Evolutionary conservation across 345 rosid species (phyloP), one percentile per base, ranked within the genome.

Genomic region (Aurinia saxatilis): DNA sequence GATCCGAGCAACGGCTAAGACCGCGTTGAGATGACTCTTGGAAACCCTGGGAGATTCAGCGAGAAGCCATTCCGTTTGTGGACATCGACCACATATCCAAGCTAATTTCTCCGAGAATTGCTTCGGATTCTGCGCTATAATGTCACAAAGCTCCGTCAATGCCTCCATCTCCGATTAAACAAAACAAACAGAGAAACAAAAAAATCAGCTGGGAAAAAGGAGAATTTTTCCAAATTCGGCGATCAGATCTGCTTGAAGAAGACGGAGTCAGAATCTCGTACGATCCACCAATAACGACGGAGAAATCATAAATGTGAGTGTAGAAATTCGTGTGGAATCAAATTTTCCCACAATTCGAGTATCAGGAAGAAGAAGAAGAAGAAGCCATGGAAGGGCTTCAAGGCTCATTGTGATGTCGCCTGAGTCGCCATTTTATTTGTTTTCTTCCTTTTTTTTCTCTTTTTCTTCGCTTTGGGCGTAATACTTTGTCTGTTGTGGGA

Each of bases 81-180:
- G 96, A 58, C 97, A 90, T 4, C 95, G 84, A 52, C 80, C 84
- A 79, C 97, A 95, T 64, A 95, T 79, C 97, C 97, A 90, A 40
- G 82, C 76, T 39, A 95, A 65, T 41, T 90, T 90, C 16, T 95
- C 93, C 10, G 84, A 71, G 77, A 90, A 95, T 54, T 84, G 96
- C 56, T 68, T 72, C 58, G 97, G 97, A 30, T 83, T 83, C 18
- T 75, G 76, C 11, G 96, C 82, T 36, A 84, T 76, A 39, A 95
- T 78, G 76, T 95, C 99, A 71, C 90, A 84, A 10, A 95, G 84
- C 77, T 87, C 92, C 70, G 80, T 67, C 79, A 95, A 72, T 25
- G 99, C 80, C 71, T 95, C 95, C 99, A 90, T 88, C 49, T 45
- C 57, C 8, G 63, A 50, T 50, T 25, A 57, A 27, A 64, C 50